These are phyloP conservation scores for Tulasnella sp. DNA, from an alignment of 768 basidiomycete species.

Conservation along the genomic window DNA sequence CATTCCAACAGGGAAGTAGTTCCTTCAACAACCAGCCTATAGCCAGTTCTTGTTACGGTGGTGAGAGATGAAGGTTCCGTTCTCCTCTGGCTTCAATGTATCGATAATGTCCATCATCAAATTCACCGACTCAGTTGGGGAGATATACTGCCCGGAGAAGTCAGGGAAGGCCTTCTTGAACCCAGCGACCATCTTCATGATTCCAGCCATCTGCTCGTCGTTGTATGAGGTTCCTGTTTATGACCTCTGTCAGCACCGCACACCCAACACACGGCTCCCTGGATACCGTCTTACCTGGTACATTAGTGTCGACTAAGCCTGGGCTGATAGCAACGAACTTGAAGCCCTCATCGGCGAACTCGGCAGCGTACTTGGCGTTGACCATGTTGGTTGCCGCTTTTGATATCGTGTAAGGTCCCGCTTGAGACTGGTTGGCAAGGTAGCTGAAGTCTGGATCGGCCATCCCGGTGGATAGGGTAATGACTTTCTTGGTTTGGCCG, in stretches of 20 bases:
- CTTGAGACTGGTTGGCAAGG: conserved; percentile 3
- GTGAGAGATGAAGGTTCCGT: conserved; percentile 33
- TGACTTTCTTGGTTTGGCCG: conserved; percentile 25
- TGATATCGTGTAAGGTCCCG: conserved; percentile 13
- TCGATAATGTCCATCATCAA: conserved; percentile 31
- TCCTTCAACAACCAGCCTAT: conserved; percentile 20
- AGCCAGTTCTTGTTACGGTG: conserved; percentile 34
- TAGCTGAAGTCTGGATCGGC: conserved; percentile 21
- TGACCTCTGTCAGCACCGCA: no score
- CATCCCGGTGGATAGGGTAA: conserved; percentile 17
- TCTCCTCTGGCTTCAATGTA: conserved; percentile 27
- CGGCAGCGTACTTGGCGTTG: conserved; percentile 25
- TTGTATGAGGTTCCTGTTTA: not conserved
- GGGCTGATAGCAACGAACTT: conserved; percentile 23
- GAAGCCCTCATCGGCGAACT: conserved; percentile 27
- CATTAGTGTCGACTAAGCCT: not conserved
- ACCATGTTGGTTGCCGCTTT: conserved; percentile 21
- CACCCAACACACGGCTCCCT: no score
- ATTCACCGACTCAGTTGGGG: conserved; percentile 29
- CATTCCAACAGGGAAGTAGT: not conserved
- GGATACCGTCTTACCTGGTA: not conserved
- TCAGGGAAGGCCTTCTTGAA: conserved; percentile 28
- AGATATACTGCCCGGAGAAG: conserved; percentile 31
- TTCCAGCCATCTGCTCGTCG: conserved; percentile 2
- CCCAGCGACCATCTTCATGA: conserved; percentile 23